Conservation (phyloP, 495 filamentous ascomycete species). For the Xylaria grammica region DNA sequence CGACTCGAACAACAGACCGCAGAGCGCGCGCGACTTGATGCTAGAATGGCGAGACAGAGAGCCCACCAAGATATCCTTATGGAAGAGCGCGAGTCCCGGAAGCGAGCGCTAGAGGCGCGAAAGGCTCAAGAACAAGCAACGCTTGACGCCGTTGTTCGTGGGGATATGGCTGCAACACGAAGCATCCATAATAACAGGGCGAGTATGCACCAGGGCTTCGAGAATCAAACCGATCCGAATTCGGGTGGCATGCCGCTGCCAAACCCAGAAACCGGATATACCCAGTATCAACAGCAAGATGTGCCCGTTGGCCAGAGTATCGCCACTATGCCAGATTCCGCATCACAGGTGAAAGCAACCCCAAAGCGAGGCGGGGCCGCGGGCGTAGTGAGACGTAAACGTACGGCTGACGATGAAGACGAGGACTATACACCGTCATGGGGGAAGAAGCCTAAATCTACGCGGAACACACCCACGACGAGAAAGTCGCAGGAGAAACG, state of each 20-base stretch:
- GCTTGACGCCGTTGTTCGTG: not conserved
- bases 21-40: not conserved
- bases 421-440: slow-evolving; percentile 3
- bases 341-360: not conserved
- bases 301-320: not conserved
- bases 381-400: not conserved
- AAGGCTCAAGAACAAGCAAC: slow-evolving; percentile 1
- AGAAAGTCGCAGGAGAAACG: not conserved
- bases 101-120: not conserved
- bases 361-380: not conserved
- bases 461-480: not conserved
- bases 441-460: not conserved
- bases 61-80: not conserved
- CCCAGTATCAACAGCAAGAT: not conserved
- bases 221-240: not conserved
- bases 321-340: not conserved
- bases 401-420: slow-evolving; percentile 1
- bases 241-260: not conserved
- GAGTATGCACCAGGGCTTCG: not conserved
- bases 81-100: not conserved
- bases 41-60: not conserved
- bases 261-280: not conserved
- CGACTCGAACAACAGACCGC: not conserved
- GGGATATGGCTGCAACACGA: not conserved
- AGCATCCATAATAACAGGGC: not conserved